Evolutionary conservation across 306 rosid genomes (phyloP), one percentile per base, ranked within the genome.

Genomic region (Rubus parviflorus): DNA sequence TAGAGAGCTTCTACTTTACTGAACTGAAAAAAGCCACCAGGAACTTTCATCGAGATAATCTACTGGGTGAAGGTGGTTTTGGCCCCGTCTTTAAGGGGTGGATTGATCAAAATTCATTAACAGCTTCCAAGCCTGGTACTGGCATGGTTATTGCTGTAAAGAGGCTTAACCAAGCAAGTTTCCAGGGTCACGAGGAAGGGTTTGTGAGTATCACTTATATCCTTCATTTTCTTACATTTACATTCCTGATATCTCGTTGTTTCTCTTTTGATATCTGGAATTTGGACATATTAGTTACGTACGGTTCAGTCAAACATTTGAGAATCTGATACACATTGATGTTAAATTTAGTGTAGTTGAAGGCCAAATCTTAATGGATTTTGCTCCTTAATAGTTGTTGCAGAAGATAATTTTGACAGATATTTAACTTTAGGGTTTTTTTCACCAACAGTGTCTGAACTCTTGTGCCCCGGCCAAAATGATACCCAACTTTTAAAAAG

Each of bases 181-280:
- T 73, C 0, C 97, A 92, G 82, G 99, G 97, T 75, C 96, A 88
- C 87, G 87, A 84, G 82, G 99, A 95, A 82, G 89, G 99, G 97
- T 69, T 91, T 96, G 98, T 95, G 85, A 90, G 98, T 89, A 23
- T 80, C 71, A 69, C 76, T 82, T 54, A 40, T 48, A 54, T 68
- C 62, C 37, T 64, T 75, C 23, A 20, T 70, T 57, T 48, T 3
- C 58, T 67, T 49, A 48, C 68, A 42, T 30, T 12, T 38, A 69
- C 40, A 48, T 71, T 40, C 3, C 15, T 2, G 20, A 37, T 49
- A 7, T 19, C 17, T 62, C 4, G 20, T 46, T 41, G 37, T 35
- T 53, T 67, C 52, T 15, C 60, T 75, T 75, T 15, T 68, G 11
- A 0, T 68, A 43, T 11, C 40, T 68, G 51, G 19, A 25, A 68